Evolutionary conservation across 129 eudicot genomes (phyloP), one percentile per base, ranked within the genome.

Genomic region (Lactuca saligna): DNA sequence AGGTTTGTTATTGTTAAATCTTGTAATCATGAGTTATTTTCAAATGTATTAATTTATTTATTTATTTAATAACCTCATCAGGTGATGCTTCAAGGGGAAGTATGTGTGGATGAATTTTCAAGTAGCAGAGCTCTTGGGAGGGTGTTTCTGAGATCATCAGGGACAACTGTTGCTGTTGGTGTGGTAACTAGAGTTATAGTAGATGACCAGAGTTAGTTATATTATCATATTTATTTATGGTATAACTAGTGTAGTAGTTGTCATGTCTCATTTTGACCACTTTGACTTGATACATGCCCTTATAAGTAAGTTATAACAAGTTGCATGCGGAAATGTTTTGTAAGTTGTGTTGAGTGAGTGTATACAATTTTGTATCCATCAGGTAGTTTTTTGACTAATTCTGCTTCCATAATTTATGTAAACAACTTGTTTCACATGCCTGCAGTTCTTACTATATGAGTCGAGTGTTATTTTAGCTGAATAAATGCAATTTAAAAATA

Each of bases 151-250:
- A 78, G 99, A 72, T 58, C 89, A 54, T 87, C 73, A 15, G 99
- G 99, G 64, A 94, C 84, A 82, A 94, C 99, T 0, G 82, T 94
- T 70, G 97, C 93, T 51, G 85, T 94, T 34, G 99, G 99, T 71
- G 85, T 89, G 46, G 91, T 93, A 32, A 82, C 95, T 41, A 76
- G 71, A 63, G 78, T 85, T 48, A 46, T 83, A 41, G 33, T 58
- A n/a, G 68, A 71, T 54, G 71, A 59, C 42, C 66, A 70, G 68
- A 70, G 64, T 7, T 79, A 68, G 73, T 58, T 20, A 8, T 12
- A 50, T 25, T 25, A 20, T 20, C 25, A 20, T 20, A 29, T 9
- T 37, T 16, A 2, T 16, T 39, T 54, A 37, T 32, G 9, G 25
- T 73, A 29, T 54, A 39, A 25, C 29, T 25, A 25, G 29, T 25